Base-by-base conservation (phyloP, 805 yeast genomes). In the Pachysolen tannophilus region DNA sequence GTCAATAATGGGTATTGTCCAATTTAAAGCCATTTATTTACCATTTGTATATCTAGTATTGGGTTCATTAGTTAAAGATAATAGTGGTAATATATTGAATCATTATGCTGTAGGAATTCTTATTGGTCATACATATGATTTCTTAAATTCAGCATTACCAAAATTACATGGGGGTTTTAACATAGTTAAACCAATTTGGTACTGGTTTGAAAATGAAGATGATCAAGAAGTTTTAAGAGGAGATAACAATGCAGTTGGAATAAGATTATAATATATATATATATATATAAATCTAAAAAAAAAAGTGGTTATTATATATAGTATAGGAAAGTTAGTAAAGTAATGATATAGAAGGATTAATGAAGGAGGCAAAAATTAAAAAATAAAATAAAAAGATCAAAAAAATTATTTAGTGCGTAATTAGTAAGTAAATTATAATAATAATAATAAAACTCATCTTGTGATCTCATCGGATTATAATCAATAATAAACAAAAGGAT, bases 171-270 rank as follows among this genome's bases (percentile, higher is more conserved):
- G 47, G 13, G 59, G 60, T 14, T 30, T 34, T 14, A 44, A 64
- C 23, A 56, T 58, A 3, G 45, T 67, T 19, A 46, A 55, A n/a
- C 72, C 73, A 7, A 58, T 66, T 5, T 66, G 72, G 70, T 41
- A 56, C 30, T 60, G 54, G 60, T 41, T 41, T 15, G 3, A 30
- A 8, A 25, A 20, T 4, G 21, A 21, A n/a, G n/a, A n/a, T n/a
- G n/a, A n/a, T n/a, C n/a, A n/a, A n/a, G n/a, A n/a, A n/a, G n/a
- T n/a, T n/a, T n/a, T n/a, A n/a, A n/a, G n/a, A n/a, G n/a, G n/a
- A n/a, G n/a, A n/a, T n/a, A n/a, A n/a, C n/a, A n/a, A n/a, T n/a
- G n/a, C n/a, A n/a, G n/a, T n/a, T n/a, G n/a, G n/a, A n/a, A n/a
- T n/a, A n/a, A n/a, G n/a, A n/a, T n/a, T n/a, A n/a, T n/a, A n/a